A percentile compares a stretch with the other conserved stretches of the same genome.
Conservation (phyloP, 179 eudicot species). For the Drosera spatulata region DNA sequence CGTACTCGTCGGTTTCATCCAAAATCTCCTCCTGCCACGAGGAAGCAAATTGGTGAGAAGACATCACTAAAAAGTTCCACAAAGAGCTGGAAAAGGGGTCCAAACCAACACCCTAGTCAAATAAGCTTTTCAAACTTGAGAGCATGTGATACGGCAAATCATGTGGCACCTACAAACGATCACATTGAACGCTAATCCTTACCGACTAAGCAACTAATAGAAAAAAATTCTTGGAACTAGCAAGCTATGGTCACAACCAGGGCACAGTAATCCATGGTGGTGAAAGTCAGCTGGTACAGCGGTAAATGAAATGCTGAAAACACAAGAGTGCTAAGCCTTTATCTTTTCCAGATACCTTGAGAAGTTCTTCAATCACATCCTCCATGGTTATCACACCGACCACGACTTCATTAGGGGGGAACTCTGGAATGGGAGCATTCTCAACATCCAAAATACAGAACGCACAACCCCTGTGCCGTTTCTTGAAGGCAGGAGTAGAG, state of each 20-base stretch:
- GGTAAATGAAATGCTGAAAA: no score
- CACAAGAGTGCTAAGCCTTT: background rate
- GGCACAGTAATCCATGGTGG: no score
- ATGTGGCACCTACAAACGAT: no score
- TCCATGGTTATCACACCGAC: slow-evolving; percentile 95
- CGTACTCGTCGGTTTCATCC: slow-evolving; percentile 98
- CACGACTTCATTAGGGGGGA: slow-evolving; percentile 55
- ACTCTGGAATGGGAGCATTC: slow-evolving; percentile 62
- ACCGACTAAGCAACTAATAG: no score
- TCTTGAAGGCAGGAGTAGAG: slow-evolving; percentile 56
- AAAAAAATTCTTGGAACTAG: no score
- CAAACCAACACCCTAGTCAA: background rate
- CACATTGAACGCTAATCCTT: no score
- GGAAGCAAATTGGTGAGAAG: background rate
- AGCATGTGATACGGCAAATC: no score
- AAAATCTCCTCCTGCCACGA: slow-evolving; percentile 87
- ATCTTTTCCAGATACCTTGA: slow-evolving; percentile 44
- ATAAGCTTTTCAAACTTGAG: no score
- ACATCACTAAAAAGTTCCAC: slow-evolving; percentile 3
- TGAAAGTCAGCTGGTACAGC: no score
- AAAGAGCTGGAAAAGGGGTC: background rate
- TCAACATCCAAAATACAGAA: slow-evolving; percentile 84
- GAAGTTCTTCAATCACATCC: slow-evolving; percentile 96
- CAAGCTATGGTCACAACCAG: no score
- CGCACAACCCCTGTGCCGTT: slow-evolving; percentile 87